Percentiles rank a stretch among this genome's conserved stretches.
These are phyloP conservation scores for Astrothelium subdiscretum DNA, from an alignment of 495 filamentous ascomycete species.

Conservation along the genomic window DNA sequence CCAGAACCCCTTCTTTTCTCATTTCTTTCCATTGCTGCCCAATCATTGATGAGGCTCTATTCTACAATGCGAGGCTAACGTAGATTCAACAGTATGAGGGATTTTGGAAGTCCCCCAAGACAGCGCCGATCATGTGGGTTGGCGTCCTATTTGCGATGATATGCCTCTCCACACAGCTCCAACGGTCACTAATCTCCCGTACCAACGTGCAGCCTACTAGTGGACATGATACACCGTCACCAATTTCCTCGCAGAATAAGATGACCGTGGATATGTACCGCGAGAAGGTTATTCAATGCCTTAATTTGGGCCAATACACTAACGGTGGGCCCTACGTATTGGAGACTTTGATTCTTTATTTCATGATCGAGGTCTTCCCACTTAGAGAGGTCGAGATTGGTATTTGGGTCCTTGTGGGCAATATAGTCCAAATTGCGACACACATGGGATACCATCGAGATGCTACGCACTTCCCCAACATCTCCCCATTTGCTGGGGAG, in stretches of 20 bases:
- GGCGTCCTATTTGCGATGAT: slow-evolving; percentile 23
- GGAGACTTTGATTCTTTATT: not conserved
- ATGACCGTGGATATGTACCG: not conserved
- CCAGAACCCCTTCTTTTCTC: no score
- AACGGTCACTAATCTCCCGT: not conserved
- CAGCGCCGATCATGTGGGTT: slow-evolving; percentile 25
- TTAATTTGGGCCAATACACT: not conserved
- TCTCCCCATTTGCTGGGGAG: slow-evolving; percentile 25
- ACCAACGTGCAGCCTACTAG: no score
- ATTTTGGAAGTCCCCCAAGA: slow-evolving; percentile 23
- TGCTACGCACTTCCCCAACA: slow-evolving; percentile 19
- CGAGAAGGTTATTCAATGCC: not conserved
- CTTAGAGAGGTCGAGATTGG: slow-evolving; percentile 2
- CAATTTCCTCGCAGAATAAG: not conserved
- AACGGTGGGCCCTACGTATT: not conserved
- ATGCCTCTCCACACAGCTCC: slow-evolving; percentile 13
- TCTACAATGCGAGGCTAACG: no score
- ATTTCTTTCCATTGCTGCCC: not conserved
- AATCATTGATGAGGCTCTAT: slow-evolving; percentile 24
- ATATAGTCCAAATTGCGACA: slow-evolving; percentile 21
- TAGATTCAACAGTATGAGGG: slow-evolving; percentile 30
- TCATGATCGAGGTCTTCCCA: not conserved
- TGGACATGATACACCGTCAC: no score
- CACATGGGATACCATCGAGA: slow-evolving; percentile 32
- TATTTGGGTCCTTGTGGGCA: slow-evolving; percentile 25